Percentiles rank a stretch among this genome's conserved stretches.
These are phyloP conservation scores for Typha latifolia DNA, from an alignment of 176 grass and related monocot genomes.

Conservation along the genomic window DNA sequence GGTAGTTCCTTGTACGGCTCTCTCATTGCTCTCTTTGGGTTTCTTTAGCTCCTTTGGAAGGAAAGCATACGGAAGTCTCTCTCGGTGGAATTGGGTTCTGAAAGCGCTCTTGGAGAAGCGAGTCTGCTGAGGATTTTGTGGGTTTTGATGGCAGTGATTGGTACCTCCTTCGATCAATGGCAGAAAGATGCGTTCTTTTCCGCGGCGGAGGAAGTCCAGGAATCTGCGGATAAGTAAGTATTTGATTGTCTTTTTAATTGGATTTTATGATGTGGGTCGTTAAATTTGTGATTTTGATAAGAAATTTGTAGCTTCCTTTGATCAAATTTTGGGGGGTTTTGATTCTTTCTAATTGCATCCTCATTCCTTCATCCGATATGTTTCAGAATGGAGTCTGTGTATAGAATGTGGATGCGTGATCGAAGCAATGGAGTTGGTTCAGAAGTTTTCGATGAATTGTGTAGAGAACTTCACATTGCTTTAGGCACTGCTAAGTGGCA, in stretches of 20 bases:
- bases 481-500: constrained; percentile 96
- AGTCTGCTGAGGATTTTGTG: not conserved
- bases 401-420: constrained; percentile 61
- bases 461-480: constrained; percentile 59
- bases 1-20: too few species aligned
- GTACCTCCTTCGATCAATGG: constrained; percentile 72
- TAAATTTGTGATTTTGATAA: not conserved
- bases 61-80: too few species aligned
- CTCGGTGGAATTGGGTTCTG: too few species aligned
- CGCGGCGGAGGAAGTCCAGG: constrained; percentile 82
- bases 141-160: constrained; percentile 38
- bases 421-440: constrained; percentile 24
- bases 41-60: too few species aligned
- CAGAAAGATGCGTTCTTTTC: constrained; percentile 79
- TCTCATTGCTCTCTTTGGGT: too few species aligned
- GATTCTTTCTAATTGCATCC: not conserved
- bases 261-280: not conserved
- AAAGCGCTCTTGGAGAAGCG: too few species aligned
- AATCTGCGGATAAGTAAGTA: constrained; percentile 69
- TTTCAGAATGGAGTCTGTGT: constrained; percentile 85
- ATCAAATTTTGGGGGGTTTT: not conserved
- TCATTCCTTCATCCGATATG: not conserved
- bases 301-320: not conserved
- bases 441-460: constrained; percentile 37
- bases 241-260: constrained; percentile 14